phyloP scores from a whole-genome alignment of 1,139 yeast genomes.

The Protomyces pachydermus region DNA sequence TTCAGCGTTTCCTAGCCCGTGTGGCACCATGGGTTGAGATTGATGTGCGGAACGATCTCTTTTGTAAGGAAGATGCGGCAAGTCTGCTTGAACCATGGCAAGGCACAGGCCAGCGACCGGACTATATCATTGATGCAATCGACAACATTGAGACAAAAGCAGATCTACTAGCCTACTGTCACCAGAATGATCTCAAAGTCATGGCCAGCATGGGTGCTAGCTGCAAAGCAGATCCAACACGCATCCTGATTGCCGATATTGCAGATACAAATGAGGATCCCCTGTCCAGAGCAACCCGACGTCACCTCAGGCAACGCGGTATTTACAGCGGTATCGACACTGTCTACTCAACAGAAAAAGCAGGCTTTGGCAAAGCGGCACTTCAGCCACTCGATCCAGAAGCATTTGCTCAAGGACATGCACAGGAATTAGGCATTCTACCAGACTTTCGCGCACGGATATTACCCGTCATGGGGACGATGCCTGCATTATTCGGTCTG shows the following conservation, averaged over 20 bases:
- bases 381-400: constrained; percentile 76
- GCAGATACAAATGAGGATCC: constrained; percentile 87
- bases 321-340: constrained; percentile 73
- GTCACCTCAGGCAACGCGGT: constrained; percentile 74
- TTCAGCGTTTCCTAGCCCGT: constrained; percentile 52
- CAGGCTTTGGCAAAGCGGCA: constrained; percentile 88
- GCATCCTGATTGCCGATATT: constrained; percentile 74
- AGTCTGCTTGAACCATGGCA: constrained; percentile 45
- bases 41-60: constrained; percentile 69
- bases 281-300: constrained; percentile 77
- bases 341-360: constrained; percentile 90
- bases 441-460: constrained; percentile 89
- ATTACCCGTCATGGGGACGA: constrained; percentile 88
- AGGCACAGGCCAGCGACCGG: constrained; percentile 41
- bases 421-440: constrained; percentile 79
- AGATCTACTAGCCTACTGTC: constrained; percentile 72
- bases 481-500: constrained; percentile 94
- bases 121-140: constrained; percentile 86
- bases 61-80: constrained; percentile 64
- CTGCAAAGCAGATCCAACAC: constrained; percentile 77
- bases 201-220: constrained; percentile 96
- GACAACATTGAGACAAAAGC: constrained; percentile 94
- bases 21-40: constrained; percentile 90
- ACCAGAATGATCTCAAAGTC: constrained; percentile 54
- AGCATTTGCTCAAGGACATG: constrained; percentile 72